Base-by-base conservation (phyloP, 495 filamentous ascomycete genomes). In the Diplogelasinospora grovesii region DNA sequence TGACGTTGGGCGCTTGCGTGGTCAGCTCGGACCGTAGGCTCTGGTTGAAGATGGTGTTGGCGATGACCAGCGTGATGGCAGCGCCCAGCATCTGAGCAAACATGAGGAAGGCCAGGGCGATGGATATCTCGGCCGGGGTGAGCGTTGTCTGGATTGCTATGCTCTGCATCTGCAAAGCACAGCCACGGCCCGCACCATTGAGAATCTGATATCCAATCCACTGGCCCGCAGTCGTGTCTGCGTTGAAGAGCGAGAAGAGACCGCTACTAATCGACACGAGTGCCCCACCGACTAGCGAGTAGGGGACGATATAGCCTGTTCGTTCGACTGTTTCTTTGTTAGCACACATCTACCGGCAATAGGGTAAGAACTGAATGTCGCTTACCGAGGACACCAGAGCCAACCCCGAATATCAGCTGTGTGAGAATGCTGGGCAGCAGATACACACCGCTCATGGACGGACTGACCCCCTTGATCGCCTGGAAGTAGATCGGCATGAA, bases 401-500 rank as follows among this genome's bases (percentile, higher is more conserved):
- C 14, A 3, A 87, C 68, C 5, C 74, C 73, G 4, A 50, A 44
- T 2, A 64, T 8, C 0, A 69, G 54, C 16, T 68, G 60, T 9
- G 52, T 50, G 9, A 65, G 41, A 39, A 73, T 58, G 41, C 66
- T 48, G 0, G 77, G 65, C 14, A 81, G 42, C 22, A 72, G 61
- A 49, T 69, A 60, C 28, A 79, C 71, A 22, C 75, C 75, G 13
- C 69, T 75, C 43, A 70, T 61, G 10, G 66, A 57, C 1, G 78
- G 71, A 0, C 59, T 61, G 4, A 60, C 57, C 2, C 66, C 71
- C 30, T 75, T 70, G 34, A 79, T 71, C 6, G 75, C 74, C 53
- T 89, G 85, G 58, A 88, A 85, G 73, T 76, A 86, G 27, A 85
- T 66, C 0, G 81, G 79, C 3, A 85, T 56, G 30, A 73, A 79